Conservation (phyloP, 768 basidiomycete genomes). For the Ephemerocybe angulata region DNA sequence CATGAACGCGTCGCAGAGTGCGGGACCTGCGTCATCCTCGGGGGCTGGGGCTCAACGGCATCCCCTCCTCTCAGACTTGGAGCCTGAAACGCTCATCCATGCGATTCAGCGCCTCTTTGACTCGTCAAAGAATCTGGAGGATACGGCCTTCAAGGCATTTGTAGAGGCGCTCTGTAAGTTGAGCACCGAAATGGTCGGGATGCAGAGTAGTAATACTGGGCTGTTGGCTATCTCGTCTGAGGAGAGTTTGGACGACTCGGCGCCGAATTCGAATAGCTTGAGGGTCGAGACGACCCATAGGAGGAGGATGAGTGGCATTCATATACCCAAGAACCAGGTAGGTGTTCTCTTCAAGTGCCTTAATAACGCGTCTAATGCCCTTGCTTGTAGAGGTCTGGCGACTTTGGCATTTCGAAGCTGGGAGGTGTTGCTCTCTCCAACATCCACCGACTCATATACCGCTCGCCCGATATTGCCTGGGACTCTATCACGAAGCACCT, state of each 20-base stretch:
- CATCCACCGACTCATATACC: constrained; percentile 81
- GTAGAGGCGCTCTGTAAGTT: constrained; percentile 74
- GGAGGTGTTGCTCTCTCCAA: constrained; percentile 79
- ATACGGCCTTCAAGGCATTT: constrained; percentile 78
- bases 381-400: constrained; percentile 90
- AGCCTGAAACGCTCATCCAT: constrained; percentile 67
- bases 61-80: constrained; percentile 67
- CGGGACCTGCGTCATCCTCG: constrained; percentile 15
- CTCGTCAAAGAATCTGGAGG: constrained; percentile 78
- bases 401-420: constrained; percentile 89
- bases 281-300: constrained; percentile 47
- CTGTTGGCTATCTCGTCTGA: constrained; percentile 25
- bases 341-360: constrained; percentile 31
- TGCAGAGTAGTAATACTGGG: constrained; percentile 59
- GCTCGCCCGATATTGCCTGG: constrained; percentile 85
- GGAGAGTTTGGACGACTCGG: constrained; percentile 42
- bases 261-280: constrained; percentile 20
- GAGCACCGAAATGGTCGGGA: constrained; percentile 89
- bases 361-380: too few relatives aligned
- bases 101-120: constrained; percentile 86
- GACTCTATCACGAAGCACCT: constrained; percentile 76
- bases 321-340: constrained; percentile 74
- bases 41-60: constrained; percentile 47
- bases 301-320: constrained; percentile 84
- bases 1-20: constrained; percentile 22